A percentile compares a stretch with the other conserved stretches of the same genome.
These are phyloP conservation scores for Lycium ferocissimum DNA, from an alignment of 257 asterid species.

Conservation along the genomic window DNA sequence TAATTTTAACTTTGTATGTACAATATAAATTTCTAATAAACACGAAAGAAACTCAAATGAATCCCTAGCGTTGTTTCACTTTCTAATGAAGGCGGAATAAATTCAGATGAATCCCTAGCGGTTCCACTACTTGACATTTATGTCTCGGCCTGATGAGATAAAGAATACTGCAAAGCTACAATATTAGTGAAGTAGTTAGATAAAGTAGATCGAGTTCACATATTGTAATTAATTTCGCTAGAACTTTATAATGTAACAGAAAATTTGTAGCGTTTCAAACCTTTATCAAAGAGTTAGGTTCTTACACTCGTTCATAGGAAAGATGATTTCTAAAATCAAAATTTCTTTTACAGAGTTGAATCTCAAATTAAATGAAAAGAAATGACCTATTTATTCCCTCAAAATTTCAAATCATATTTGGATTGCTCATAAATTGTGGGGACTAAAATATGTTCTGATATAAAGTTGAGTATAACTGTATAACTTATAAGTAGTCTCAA, in stretches of 20 bases:
- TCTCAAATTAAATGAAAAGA: background rate
- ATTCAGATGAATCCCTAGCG: background rate
- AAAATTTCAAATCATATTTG: background rate
- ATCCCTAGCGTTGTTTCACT: too few species aligned
- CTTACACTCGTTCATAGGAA: background rate
- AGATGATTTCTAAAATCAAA: background rate
- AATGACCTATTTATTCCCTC: background rate
- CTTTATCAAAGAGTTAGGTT: too few species aligned
- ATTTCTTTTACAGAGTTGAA: background rate
- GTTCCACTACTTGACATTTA: background rate
- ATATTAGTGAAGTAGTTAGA: background rate
- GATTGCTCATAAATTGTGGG: background rate
- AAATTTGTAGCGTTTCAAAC: too few species aligned
- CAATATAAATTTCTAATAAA: too few species aligned
- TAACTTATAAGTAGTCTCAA: background rate
- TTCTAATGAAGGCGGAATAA: too few species aligned
- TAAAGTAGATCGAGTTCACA: background rate
- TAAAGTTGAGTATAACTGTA: background rate
- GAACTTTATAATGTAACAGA: too few species aligned
- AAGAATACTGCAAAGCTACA: background rate
- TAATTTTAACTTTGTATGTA: too few species aligned
- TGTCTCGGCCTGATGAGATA: background rate
- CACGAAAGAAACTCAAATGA: too few species aligned
- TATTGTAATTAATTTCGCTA: background rate
- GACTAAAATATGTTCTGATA: background rate